Base-by-base conservation (phyloP, 2,329 filamentous ascomycete species). In the Fusarium papillatum region DNA sequence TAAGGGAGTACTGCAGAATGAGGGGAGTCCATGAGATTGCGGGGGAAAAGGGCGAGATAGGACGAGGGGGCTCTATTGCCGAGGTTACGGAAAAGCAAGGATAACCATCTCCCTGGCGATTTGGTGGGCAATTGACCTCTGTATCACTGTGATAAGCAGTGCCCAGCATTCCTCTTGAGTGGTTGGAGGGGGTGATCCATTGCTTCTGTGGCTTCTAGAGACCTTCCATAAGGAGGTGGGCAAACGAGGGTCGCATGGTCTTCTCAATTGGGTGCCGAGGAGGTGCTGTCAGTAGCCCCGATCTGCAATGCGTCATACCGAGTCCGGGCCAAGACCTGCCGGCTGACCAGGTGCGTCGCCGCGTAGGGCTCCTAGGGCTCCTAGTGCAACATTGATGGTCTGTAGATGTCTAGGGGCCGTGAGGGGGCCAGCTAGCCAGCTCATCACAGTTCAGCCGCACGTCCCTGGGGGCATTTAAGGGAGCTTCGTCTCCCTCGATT, bases 241-340 rank as follows among this genome's bases (percentile, higher is more conserved):
- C 68, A 61, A 55, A 61, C 69, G 60, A 69, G 64, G 57, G 73
- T 73, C 63, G 66, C 66, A 76, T 76, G 48, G 55, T 43, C 43
- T 62, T 61, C 38, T 68, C 29, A 36, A 62, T 75, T 66, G 38
- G 64, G 64, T 19, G 55, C 64, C 34, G 72, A 72, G 72, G 70
- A 72, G 66, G 67, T 60, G 69, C 38, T 55, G 41, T 46, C 41
- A 75, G 65, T 53, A 62, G 29, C 34, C 66, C 48, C 43, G 72
- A 71, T 64, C 64, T 72, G 72, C 74, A 31, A 17, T 70, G 68
- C 74, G 74, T 77, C 75, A 77, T 77, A 71, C 73, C 71, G 66
- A 68, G 61, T 64, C 55, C 57, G 46, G 60, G 70, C 74, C 74
- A 76, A 76, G 74, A 57, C 71, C 69, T 76, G 68, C 62, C 66